These are phyloP conservation scores for Neurospora hispaniola DNA, from an alignment of 495 filamentous ascomycete genomes.

Conservation along the genomic window DNA sequence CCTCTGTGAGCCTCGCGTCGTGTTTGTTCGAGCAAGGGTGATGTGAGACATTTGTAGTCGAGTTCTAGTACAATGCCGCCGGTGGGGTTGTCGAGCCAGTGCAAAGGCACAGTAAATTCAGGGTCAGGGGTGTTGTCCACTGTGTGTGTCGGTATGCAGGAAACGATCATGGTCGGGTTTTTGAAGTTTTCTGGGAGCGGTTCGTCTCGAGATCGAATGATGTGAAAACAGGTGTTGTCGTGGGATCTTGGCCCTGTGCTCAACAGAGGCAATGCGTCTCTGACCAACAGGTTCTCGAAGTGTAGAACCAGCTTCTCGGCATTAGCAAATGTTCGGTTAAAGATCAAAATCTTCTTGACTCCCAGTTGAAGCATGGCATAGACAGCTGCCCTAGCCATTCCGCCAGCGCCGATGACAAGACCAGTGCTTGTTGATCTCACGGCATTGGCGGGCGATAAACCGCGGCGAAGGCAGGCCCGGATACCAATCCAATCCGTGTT, in stretches of 20 bases:
- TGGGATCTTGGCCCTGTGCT: constrained; percentile 35
- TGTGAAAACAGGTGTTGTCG: constrained; percentile 41
- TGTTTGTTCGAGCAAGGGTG: constrained; percentile 54
- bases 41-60: constrained; percentile 57
- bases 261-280: constrained; percentile 30
- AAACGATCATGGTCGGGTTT: constrained; percentile 56
- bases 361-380: constrained; percentile 68
- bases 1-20: constrained; percentile 48
- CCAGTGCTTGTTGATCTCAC: constrained; percentile 53
- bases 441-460: constrained; percentile 63
- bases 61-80: constrained; percentile 66
- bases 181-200: constrained; percentile 51
- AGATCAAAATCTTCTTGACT: constrained; percentile 61
- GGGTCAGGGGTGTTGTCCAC: constrained; percentile 48
- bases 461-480: constrained; percentile 49
- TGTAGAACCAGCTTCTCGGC: constrained; percentile 55
- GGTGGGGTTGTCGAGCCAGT: constrained; percentile 59
- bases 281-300: constrained; percentile 38
- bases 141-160: constrained; percentile 58
- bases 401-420: constrained; percentile 63
- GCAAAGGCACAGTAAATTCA: constrained; percentile 55
- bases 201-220: constrained; percentile 44
- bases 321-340: constrained; percentile 51
- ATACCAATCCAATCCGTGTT: constrained; percentile 77
- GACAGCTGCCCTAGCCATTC: constrained; percentile 64